A percentile compares a stretch with the other conserved stretches of the same genome.
Evolutionary conservation across 2,329 filamentous ascomycete genomes (phyloP).

Genomic region (Arachnomyces sp.): DNA sequence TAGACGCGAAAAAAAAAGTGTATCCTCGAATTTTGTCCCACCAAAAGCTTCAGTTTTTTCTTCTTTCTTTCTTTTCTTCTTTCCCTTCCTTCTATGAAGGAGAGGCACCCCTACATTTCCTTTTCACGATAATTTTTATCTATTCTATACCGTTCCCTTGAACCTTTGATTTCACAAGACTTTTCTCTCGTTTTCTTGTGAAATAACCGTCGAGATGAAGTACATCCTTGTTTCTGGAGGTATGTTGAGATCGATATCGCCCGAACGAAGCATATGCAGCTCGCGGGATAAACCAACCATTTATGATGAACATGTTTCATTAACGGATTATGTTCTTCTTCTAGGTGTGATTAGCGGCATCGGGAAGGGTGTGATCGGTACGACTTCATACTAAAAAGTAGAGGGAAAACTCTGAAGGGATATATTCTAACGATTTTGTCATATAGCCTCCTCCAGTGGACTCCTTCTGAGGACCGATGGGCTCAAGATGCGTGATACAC

Average conservation of each 20-base stretch:
- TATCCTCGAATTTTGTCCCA: no score
- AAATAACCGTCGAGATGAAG: slow-evolving; percentile 54
- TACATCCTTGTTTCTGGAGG: slow-evolving; percentile 75
- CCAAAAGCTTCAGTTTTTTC: not conserved
- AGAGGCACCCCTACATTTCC: slow-evolving; percentile 10
- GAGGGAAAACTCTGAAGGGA: not conserved
- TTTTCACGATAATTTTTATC: slow-evolving; percentile 4
- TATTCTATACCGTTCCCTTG: no score
- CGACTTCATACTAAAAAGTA: slow-evolving; percentile 16
- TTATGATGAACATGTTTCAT: not conserved
- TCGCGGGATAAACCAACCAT: slow-evolving; percentile 10
- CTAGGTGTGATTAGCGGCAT: slow-evolving; percentile 44
- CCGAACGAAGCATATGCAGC: no score
- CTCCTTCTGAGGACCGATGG: slow-evolving; percentile 73
- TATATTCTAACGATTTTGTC: slow-evolving; percentile 2
- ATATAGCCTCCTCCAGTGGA: slow-evolving; percentile 60
- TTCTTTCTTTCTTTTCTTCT: slow-evolving; percentile 14
- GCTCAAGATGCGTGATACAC: slow-evolving; percentile 57
- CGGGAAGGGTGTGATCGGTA: slow-evolving; percentile 61
- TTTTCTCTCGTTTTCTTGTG: no score
- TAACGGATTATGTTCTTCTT: not conserved
- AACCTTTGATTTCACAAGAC: no score
- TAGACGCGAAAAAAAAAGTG: no score
- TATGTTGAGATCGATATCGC: slow-evolving; percentile 32
- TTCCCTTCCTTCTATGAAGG: slow-evolving; percentile 14